These are phyloP conservation scores for Ophiognomonia clavigignenti-juglandacearum DNA, from an alignment of 2,329 filamentous ascomycete species.

Conservation along the genomic window DNA sequence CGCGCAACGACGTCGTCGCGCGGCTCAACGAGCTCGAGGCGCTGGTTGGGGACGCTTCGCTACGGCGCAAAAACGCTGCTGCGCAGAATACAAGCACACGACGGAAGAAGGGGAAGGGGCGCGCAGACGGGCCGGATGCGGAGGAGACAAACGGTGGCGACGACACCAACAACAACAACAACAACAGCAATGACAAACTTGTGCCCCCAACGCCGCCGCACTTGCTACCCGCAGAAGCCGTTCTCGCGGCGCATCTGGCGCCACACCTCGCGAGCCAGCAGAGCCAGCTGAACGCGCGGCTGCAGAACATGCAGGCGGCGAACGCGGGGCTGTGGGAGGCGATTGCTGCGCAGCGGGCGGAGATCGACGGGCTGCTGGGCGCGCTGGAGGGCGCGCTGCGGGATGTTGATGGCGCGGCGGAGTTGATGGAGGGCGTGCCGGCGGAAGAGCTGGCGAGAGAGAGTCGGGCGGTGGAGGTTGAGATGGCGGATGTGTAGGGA, in stretches of 20 bases:
- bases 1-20: conserved; percentile 46
- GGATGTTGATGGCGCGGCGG: conserved; percentile 51
- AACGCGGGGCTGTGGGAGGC: conserved; percentile 51
- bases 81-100: too few species aligned
- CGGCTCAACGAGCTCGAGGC: conserved; percentile 56
- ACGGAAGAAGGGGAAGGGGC: too few species aligned
- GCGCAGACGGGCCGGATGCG: too few species aligned
- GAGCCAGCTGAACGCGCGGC: conserved; percentile 49
- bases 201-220: conserved; percentile 38
- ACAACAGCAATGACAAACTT: conserved; percentile 23
- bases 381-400: conserved; percentile 46
- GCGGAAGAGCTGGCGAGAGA: conserved; percentile 45
- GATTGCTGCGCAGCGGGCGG: conserved; percentile 47
- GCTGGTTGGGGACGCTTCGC: conserved; percentile 46
- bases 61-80: conserved; percentile 23
- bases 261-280: conserved; percentile 49
- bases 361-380: conserved; percentile 47
- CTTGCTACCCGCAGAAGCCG: conserved; percentile 44
- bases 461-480: conserved; percentile 39
- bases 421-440: conserved; percentile 37
- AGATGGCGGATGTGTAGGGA: conserved; percentile 28
- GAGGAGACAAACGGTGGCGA: too few species aligned
- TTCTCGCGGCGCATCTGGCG: conserved; percentile 51
- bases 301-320: conserved; percentile 52
- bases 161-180: neutral